Base-by-base conservation (phyloP, 2,329 filamentous ascomycete species). In the Colletotrichum eremochloae region DNA sequence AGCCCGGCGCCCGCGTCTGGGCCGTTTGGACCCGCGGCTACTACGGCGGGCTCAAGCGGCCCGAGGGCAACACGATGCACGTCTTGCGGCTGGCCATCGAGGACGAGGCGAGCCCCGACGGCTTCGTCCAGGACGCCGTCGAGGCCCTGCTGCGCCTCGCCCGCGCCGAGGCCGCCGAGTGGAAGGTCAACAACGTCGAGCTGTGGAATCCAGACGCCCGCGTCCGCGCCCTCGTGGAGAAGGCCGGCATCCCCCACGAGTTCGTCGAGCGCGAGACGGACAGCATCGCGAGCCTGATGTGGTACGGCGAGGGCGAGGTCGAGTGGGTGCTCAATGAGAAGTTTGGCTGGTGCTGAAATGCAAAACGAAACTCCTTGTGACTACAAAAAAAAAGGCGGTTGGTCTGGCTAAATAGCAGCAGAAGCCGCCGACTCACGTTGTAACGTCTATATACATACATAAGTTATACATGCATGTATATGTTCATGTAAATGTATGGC, bases 281-380 rank as follows among this genome's bases (percentile, higher is more conserved):
- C 65, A 94, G 91, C 79, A 93, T 96, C 72, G 85, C 92, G 0
- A 92, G 91, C 76, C 78, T 95, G 80, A 89, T 88, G 81, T 95
- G 92, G 92, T 92, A 93, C 77, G 91, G 89, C 2, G 80, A 84
- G 1, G 88, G 85, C 5, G 84, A 88, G 33, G 81, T 94, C 7
- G 89, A 93, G 62, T 96, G 93, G 93, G 82, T 94, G 63, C 88
- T 86, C 15, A 94, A 93, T 77, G 92, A 95, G 81, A 95, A 94
- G 82, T 95, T 89, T 82, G 92, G 86, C 1, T 96, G 93, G 93
- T 94, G 91, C 79, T 95, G 84, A 75, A 75, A 63, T 5, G 20
- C 24, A 24, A 46, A 44, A 42, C 14, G 18, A 8, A 20, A 18
- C 40, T 42, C 40, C 18, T 63, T 63, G 14, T 52, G 15, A 29